Percentiles rank a stretch among this genome's conserved stretches.
Evolutionary conservation across 2,329 filamentous ascomycete genomes (phyloP).

Genomic region (Cladosporium colombiae): DNA sequence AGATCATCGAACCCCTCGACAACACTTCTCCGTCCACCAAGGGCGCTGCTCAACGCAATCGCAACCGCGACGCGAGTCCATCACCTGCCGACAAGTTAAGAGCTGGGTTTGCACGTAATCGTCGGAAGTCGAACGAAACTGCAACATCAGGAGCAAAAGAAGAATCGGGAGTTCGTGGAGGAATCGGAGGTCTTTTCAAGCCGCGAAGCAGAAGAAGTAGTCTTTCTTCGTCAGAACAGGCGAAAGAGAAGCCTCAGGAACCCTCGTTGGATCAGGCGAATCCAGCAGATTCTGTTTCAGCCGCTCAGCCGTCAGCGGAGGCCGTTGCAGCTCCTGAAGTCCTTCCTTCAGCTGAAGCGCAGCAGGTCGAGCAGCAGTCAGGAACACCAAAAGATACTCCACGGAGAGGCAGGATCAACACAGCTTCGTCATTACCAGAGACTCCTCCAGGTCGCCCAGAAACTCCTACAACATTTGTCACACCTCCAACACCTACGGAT

Average conservation of each 20-base stretch:
- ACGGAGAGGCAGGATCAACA: conserved; percentile 36
- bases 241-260: neutral
- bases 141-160: conserved; percentile 8
- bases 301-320: conserved; percentile 7
- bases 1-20: conserved; percentile 33
- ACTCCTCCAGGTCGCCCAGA: conserved; percentile 43
- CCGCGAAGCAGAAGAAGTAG: conserved; percentile 40
- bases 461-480: conserved; percentile 60
- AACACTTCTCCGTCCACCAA: conserved; percentile 25
- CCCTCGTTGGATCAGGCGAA: neutral
- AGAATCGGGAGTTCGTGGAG: conserved; percentile 37
- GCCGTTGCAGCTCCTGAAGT: conserved; percentile 12
- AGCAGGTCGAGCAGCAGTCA: conserved; percentile 1
- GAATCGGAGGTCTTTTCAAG: conserved; percentile 47
- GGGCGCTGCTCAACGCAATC: conserved; percentile 50
- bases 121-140: conserved; percentile 50
- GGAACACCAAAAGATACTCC: conserved; percentile 12
- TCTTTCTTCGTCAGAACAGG: conserved; percentile 27
- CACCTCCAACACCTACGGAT: conserved; percentile 64
- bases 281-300: conserved; percentile 14
- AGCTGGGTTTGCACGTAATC: conserved; percentile 62
- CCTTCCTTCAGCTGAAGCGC: neutral
- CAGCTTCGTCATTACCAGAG: conserved; percentile 37
- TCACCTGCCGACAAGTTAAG: conserved; percentile 73
- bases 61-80: conserved; percentile 40